phyloP scores from a whole-genome alignment of 2,329 filamentous ascomycete genomes.

The Fusarium mundagurra region DNA sequence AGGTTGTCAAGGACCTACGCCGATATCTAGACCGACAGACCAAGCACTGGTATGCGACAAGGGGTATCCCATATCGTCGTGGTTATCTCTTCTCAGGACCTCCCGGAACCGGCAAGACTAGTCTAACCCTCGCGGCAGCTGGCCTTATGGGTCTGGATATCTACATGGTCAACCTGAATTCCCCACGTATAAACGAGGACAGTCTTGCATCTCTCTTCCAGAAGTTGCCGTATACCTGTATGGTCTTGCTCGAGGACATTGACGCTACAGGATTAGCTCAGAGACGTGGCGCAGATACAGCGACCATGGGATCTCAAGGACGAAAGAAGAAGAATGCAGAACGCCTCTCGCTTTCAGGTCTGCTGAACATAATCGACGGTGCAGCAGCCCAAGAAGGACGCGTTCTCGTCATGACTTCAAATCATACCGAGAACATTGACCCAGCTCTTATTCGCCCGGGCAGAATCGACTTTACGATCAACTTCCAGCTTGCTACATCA shows the following conservation, averaged over 20 bases:
- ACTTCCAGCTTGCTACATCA: conserved; percentile 10
- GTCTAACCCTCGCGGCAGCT: conserved; percentile 10
- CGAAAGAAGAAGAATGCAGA: not conserved
- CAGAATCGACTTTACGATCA: conserved; percentile 9
- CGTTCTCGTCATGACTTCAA: conserved; percentile 77
- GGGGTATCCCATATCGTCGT: conserved; percentile 22
- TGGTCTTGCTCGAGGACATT: conserved; percentile 14
- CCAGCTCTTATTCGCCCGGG: not conserved
- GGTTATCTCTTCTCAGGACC: conserved; percentile 28
- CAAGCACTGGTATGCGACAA: conserved; percentile 11
- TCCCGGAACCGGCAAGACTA: conserved; percentile 28
- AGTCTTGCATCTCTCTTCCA: conserved; percentile 8
- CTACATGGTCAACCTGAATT: conserved; percentile 15
- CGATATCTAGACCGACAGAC: conserved; percentile 11
- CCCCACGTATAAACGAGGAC: conserved; percentile 7
- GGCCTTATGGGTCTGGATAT: conserved; percentile 8
- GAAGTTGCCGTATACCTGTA: not conserved
- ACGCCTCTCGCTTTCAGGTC: conserved; percentile 60
- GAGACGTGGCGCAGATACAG: not conserved
- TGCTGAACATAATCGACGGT: conserved; percentile 75
- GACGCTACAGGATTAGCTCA: conserved; percentile 10
- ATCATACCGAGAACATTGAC: conserved; percentile 48
- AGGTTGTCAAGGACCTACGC: not conserved
- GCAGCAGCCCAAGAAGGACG: conserved; percentile 73
- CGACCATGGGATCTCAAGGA: not conserved